Evolutionary conservation across 371 early-diverging fungal genomes (phyloP).

Genomic region (Batkoa obscura): DNA sequence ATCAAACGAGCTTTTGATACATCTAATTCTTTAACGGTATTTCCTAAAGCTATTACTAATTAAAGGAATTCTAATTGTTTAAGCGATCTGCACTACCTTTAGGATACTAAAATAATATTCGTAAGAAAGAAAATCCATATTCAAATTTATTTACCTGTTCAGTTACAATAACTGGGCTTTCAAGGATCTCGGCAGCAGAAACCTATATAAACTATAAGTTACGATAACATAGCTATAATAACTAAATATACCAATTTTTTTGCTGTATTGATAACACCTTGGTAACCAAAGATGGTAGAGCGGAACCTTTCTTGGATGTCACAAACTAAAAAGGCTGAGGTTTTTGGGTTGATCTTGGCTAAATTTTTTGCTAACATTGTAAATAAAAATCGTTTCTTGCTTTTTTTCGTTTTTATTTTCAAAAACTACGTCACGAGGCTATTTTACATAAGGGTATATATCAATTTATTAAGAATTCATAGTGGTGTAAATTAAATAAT

Average conservation of each 20-base stretch:
- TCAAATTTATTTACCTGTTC: conserved; percentile 46
- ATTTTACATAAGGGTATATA: too few relatives aligned
- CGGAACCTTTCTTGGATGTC: conserved; percentile 86
- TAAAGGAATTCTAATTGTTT: background rate
- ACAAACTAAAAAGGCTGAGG: conserved; percentile 79
- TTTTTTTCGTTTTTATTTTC: too few relatives aligned
- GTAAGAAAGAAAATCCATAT: background rate
- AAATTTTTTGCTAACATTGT: too few relatives aligned
- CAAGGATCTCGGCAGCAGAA: conserved; percentile 41
- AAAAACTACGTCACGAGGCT: too few relatives aligned
- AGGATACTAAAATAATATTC: background rate
- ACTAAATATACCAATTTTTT: conserved; percentile 50
- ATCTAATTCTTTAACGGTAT: conserved; percentile 63
- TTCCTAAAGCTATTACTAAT: conserved; percentile 38
- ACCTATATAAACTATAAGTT: conserved; percentile 14
- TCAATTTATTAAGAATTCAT: too few relatives aligned
- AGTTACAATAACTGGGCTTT: conserved; percentile 72
- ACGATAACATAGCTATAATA: background rate
- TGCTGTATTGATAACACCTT: conserved; percentile 64
- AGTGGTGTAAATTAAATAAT: too few relatives aligned
- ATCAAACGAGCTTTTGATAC: conserved; percentile 29
- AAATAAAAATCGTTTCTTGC: too few relatives aligned
- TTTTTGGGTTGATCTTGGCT: conserved; percentile 20
- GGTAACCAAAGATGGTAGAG: conserved; percentile 54
- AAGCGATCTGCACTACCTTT: background rate